Evolutionary conservation across 768 basidiomycete species (phyloP).

Genomic region (Lactarius tabidus): DNA sequence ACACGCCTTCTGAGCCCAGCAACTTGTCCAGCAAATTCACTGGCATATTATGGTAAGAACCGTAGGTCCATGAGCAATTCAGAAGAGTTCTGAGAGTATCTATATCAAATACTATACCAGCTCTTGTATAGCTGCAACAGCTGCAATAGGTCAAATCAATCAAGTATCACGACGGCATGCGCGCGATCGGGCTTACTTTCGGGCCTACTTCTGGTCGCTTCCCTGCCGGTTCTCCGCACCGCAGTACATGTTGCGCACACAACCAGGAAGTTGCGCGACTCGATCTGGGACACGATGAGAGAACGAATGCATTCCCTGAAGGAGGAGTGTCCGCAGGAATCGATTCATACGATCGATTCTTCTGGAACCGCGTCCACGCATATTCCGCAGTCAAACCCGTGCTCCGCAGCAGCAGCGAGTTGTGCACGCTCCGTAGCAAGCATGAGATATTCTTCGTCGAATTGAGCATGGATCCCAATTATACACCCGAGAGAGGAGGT

Average conservation of each 20-base stretch:
- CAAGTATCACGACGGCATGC: not conserved
- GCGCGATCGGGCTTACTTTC: too few species aligned
- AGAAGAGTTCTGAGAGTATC: too few species aligned
- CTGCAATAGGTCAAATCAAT: not conserved
- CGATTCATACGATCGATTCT: slow-evolving; percentile 41
- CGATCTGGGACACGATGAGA: slow-evolving; percentile 45
- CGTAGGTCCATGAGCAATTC: too few species aligned
- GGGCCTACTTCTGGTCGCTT: slow-evolving; percentile 34
- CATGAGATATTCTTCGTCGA: slow-evolving; percentile 15
- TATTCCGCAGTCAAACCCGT: slow-evolving; percentile 47
- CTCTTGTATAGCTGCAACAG: slow-evolving; percentile 6
- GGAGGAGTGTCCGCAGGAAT: slow-evolving; percentile 46
- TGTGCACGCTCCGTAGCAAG: slow-evolving; percentile 9
- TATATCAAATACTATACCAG: too few species aligned
- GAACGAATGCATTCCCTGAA: slow-evolving; percentile 50
- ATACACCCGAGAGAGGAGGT: not conserved
- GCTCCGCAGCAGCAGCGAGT: slow-evolving; percentile 9
- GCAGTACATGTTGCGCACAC: slow-evolving; percentile 55
- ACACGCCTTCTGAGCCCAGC: too few species aligned
- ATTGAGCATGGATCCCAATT: slow-evolving; percentile 12
- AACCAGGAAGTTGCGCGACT: slow-evolving; percentile 54
- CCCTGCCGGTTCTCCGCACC: slow-evolving; percentile 14
- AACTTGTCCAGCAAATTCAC: too few species aligned
- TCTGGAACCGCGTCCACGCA: slow-evolving; percentile 50
- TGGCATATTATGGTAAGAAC: too few species aligned